These are phyloP conservation scores for Oryza meyeriana DNA, from an alignment of 176 grass and related monocot species.

Conservation along the genomic window DNA sequence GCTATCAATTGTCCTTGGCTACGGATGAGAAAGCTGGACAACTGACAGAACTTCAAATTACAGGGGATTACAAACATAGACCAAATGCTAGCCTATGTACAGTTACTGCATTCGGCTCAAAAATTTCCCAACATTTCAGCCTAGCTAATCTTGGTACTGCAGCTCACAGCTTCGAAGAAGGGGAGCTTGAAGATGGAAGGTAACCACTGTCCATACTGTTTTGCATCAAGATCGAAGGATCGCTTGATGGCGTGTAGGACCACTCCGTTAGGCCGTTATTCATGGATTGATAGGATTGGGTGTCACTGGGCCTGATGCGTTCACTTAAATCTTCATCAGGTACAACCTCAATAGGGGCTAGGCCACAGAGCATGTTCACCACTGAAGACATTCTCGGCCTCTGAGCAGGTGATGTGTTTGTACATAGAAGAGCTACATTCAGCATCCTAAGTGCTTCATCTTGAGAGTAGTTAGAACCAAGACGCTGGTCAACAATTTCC, in stretches of 20 bases:
- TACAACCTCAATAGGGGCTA: conserved; percentile 42
- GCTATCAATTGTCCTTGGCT: neutral
- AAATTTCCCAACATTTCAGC: neutral
- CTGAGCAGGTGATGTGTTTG: conserved; percentile 51
- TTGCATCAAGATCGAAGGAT: conserved; percentile 36
- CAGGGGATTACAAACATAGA: neutral
- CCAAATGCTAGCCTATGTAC: conserved; percentile 14
- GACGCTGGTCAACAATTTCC: conserved; percentile 58
- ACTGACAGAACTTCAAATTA: neutral
- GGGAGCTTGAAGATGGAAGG: conserved; percentile 45
- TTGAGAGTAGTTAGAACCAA: conserved; percentile 58
- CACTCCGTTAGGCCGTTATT: conserved; percentile 28
- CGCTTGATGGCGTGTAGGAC: conserved; percentile 29
- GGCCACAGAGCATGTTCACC: conserved; percentile 62
- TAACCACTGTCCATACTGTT: conserved; percentile 39
- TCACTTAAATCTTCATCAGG: conserved; percentile 36
- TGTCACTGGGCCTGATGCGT: conserved; percentile 5
- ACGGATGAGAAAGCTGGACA: neutral
- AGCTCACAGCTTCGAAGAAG: conserved; percentile 35
- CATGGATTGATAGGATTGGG: conserved; percentile 11
- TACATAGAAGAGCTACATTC: conserved; percentile 61
- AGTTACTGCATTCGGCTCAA: neutral
- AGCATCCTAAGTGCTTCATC: conserved; percentile 63
- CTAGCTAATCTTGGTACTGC: neutral
- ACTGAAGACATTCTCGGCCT: conserved; percentile 75